Evolutionary conservation across 2,329 filamentous ascomycete genomes (phyloP).

Genomic region (Nothophaeocryptopus gaeumannii): DNA sequence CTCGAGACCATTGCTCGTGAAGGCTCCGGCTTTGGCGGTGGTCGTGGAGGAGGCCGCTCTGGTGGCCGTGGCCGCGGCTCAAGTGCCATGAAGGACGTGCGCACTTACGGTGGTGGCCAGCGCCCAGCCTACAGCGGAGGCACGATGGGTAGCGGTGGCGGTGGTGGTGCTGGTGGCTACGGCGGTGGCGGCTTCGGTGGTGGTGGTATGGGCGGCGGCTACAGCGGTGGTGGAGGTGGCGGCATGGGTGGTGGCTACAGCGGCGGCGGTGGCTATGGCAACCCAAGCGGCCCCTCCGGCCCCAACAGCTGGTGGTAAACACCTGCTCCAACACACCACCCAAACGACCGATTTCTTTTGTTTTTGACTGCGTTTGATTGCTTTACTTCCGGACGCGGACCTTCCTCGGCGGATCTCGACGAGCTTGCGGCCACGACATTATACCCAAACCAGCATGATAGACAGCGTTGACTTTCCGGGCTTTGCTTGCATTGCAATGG

Average conservation of each 20-base stretch:
- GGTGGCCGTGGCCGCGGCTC: constrained; percentile 71
- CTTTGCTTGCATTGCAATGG: constrained; percentile 26
- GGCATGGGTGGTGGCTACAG: constrained; percentile 33
- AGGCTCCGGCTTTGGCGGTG: constrained; percentile 75
- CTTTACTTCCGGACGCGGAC: constrained; percentile 16
- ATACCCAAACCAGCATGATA: constrained; percentile 30
- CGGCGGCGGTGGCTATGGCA: constrained; percentile 21
- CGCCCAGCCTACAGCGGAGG: constrained; percentile 62
- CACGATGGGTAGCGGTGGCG: constrained; percentile 49
- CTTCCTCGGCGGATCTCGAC: constrained; percentile 23
- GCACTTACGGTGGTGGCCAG: constrained; percentile 51
- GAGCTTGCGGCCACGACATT: constrained; percentile 24
- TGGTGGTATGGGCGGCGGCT: constrained; percentile 47
- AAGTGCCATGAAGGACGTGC: constrained; percentile 79
- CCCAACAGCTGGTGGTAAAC: constrained; percentile 28
- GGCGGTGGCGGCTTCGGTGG: constrained; percentile 55
- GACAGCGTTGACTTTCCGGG: constrained; percentile 27
- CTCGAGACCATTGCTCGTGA: constrained; percentile 97
- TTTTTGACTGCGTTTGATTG: constrained; percentile 17
- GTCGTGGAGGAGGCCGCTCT: constrained; percentile 53
- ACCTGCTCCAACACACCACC: constrained; percentile 13
- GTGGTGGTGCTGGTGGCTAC: constrained; percentile 51
- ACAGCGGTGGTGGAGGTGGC: constrained; percentile 54
- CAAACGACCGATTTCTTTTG: constrained; percentile 8
- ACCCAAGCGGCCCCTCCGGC: constrained; percentile 24